Evolutionary conservation across 805 yeast genomes (phyloP), one percentile per base, ranked within the genome.

Genomic region (Metschnikowia rubicola): DNA sequence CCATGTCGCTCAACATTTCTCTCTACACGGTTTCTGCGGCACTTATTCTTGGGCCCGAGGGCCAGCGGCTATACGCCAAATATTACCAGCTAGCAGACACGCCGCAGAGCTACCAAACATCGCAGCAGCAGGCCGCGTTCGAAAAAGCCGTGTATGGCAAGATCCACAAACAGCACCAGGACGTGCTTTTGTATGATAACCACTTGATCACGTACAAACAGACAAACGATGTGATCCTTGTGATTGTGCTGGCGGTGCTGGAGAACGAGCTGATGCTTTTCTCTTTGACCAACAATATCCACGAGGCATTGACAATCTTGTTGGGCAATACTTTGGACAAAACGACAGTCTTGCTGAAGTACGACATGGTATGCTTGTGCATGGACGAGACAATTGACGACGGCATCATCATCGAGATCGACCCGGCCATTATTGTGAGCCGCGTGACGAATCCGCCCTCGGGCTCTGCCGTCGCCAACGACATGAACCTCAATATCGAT

Each of bases 341-440:
- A 64, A 77, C 83, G 55, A 79, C 91, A 3, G 71, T 92, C 39
- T 78, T 83, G 58, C 96, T 88, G 54, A 80, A 84, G 63, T 94
- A 85, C 63, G 99, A 94, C 67, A 75, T 88, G 74, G 85, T 90
- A 34, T 75, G 88, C 37, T 77, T 94, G 64, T 88, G 95, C 4
- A 79, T 91, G 37, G 99, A 94, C 66, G 98, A 94, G 68, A 78
- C 95, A 9, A 75, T 94, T 41, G 99, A 94, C 63, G 96, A 91
- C 63, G 99, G 98, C 35, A 81, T 94, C 53, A 82, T 94, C 47
- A 76, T 94, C 56, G 97, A 94, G 66, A 85, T 90, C 28, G 97
- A 94, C 60, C 83, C 96, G 5, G 80, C 85, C 32, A 82, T 88
- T 36, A 87, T 94, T 57, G 91, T 92, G 2, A 80, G 95, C 12